Percentiles rank a stretch among this genome's conserved stretches.
These are phyloP conservation scores for Colletotrichum godetiae DNA, from an alignment of 2,329 filamentous ascomycete species.

Conservation along the genomic window DNA sequence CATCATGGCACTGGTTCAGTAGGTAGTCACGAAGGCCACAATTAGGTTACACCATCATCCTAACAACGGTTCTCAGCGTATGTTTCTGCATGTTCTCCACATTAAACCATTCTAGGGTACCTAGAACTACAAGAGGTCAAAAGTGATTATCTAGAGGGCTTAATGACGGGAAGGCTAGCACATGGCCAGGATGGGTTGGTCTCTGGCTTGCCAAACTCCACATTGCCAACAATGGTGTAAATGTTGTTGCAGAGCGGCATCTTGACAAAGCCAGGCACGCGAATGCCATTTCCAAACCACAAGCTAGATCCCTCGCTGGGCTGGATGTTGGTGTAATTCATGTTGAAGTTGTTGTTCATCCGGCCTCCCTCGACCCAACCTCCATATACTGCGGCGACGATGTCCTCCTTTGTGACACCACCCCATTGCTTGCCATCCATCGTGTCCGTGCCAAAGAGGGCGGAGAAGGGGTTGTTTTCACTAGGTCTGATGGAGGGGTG, in stretches of 20 bases:
- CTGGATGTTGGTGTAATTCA: conserved; percentile 1
- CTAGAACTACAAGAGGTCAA: too few species aligned
- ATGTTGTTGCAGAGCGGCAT: conserved; percentile 2
- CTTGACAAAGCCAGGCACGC: background rate
- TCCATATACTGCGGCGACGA: conserved; percentile 7
- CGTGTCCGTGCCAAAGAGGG: background rate
- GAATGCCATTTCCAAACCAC: background rate
- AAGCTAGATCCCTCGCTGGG: background rate
- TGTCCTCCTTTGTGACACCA: conserved; percentile 13
- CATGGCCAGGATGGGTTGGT: background rate
- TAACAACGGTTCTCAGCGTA: too few species aligned
- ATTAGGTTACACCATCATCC: too few species aligned
- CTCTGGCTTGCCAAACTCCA: background rate
- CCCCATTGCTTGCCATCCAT: conserved; percentile 3
- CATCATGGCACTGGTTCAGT: too few species aligned
- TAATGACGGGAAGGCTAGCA: background rate
- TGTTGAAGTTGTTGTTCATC: conserved; percentile 5
- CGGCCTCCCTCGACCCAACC: conserved; percentile 1
- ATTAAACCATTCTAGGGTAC: too few species aligned
- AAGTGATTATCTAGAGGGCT: background rate
- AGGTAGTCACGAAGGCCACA: too few species aligned
- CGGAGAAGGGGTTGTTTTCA: conserved; percentile 3
- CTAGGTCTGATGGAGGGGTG: conserved; percentile 3
- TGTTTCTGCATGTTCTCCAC: too few species aligned
- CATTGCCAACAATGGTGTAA: conserved; percentile 2